These are phyloP conservation scores for Ensete ventricosum DNA, from an alignment of 176 grass and related monocot genomes.

Conservation along the genomic window DNA sequence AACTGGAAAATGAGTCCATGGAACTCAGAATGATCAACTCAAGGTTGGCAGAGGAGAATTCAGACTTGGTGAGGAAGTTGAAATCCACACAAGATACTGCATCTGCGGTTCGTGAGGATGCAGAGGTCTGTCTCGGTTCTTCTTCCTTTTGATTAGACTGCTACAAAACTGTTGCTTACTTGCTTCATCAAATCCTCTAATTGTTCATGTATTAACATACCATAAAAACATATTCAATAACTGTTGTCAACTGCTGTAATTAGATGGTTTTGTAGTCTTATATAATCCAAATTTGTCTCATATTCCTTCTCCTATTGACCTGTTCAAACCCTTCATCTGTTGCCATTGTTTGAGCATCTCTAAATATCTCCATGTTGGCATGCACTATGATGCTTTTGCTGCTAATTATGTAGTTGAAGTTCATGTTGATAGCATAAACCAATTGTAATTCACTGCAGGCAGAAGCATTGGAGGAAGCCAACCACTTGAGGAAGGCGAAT, in stretches of 20 bases:
- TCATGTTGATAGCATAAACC: not conserved
- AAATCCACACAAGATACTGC: constrained; percentile 41
- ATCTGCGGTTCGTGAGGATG: constrained; percentile 34
- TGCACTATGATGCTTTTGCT: not conserved
- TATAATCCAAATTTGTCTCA: not conserved
- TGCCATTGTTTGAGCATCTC: not conserved
- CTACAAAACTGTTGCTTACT: not conserved
- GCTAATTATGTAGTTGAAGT: not conserved
- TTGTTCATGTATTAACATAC: not conserved
- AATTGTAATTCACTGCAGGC: constrained; percentile 26
- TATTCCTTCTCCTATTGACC: not conserved
- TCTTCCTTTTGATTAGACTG: not conserved
- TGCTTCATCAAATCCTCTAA: not conserved
- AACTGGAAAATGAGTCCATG: constrained; percentile 50
- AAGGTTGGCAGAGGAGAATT: constrained; percentile 60
- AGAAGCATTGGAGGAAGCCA: constrained; percentile 33
- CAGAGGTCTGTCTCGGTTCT: constrained; percentile 32
- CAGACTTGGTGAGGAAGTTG: constrained; percentile 38
- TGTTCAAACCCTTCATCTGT: not conserved
- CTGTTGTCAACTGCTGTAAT: not conserved
- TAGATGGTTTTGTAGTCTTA: not conserved
- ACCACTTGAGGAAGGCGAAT: constrained; percentile 43
- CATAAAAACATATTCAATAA: not conserved
- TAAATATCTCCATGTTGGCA: not conserved
- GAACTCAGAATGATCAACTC: constrained; percentile 51